phyloP scores from a whole-genome alignment of 2,329 filamentous ascomycete species.

The Sphaceloma murrayae region DNA sequence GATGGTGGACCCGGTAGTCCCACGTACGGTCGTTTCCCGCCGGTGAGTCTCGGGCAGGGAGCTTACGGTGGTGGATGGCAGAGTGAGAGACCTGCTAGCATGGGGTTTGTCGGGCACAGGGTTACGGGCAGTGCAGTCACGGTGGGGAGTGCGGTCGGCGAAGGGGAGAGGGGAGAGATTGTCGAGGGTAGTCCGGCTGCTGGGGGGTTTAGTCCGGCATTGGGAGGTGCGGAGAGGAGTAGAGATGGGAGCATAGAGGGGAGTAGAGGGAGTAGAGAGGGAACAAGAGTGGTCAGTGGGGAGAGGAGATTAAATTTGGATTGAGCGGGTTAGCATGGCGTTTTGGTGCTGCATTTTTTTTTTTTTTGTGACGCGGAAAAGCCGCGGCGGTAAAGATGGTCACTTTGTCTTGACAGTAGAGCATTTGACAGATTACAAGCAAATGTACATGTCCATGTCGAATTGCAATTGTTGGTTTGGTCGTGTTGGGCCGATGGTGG shows the following conservation, averaged over 20 bases:
- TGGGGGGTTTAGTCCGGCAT: no score
- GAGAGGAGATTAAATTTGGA: conserved; percentile 8
- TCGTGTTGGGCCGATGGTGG: neutral
- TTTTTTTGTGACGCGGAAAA: neutral
- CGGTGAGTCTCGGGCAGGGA: neutral
- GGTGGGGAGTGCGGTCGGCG: conserved; percentile 14
- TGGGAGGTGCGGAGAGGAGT: neutral
- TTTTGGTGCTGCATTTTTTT: neutral
- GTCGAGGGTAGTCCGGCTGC: conserved; percentile 8
- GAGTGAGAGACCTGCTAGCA: conserved; percentile 18
- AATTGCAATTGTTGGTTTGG: neutral
- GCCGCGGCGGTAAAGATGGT: no score
- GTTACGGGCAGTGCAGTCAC: conserved; percentile 18
- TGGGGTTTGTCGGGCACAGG: conserved; percentile 18
- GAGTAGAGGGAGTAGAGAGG: neutral
- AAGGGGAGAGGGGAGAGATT: conserved; percentile 18
- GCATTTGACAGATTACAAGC: neutral
- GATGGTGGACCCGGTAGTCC: conserved; percentile 1
- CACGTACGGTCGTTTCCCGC: conserved; percentile 1
- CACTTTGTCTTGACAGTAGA: no score
- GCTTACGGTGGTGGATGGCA: conserved; percentile 4
- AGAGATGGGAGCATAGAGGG: neutral
- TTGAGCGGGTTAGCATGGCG: conserved; percentile 12
- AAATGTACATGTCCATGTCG: neutral
- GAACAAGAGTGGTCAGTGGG: conserved; percentile 2